Conservation (phyloP, 495 filamentous ascomycete species). For the Tuber aestivum region DNA sequence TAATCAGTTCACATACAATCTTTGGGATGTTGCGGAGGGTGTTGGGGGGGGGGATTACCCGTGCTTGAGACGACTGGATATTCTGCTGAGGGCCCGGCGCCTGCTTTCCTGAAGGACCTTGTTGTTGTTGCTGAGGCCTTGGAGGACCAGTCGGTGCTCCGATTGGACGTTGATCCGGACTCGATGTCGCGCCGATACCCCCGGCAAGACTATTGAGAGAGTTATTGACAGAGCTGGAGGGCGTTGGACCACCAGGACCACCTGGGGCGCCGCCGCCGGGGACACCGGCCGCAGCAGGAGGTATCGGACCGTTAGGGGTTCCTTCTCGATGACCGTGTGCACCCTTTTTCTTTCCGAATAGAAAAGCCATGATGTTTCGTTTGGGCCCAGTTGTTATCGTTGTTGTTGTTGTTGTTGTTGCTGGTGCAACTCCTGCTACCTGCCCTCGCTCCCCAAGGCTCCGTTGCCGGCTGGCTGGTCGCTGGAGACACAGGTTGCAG, state of each 20-base stretch:
- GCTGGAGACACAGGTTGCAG: not conserved
- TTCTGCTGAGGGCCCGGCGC: conserved; percentile 42
- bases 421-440: not conserved
- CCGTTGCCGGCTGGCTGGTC: not conserved
- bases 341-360: conserved; percentile 59
- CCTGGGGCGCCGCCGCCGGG: conserved; percentile 37
- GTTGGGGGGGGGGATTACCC: conserved; percentile 7
- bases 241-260: conserved; percentile 45
- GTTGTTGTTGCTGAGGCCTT: conserved; percentile 54
- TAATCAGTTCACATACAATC: conserved; percentile 25
- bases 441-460: not conserved
- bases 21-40: not conserved
- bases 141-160: conserved; percentile 38
- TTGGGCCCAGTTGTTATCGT: not conserved
- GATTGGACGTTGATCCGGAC: conserved; percentile 22
- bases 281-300: conserved; percentile 52
- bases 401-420: not conserved
- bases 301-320: conserved; percentile 49
- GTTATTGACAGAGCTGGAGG: conserved; percentile 60
- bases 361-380: conserved; percentile 52
- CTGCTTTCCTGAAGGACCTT: conserved; percentile 44
- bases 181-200: conserved; percentile 14
- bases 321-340: conserved; percentile 44
- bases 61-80: conserved; percentile 30
- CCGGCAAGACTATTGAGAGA: conserved; percentile 55